A percentile compares a stretch with the other conserved stretches of the same genome.
Conservation (phyloP, 495 filamentous ascomycete species). For the Penicillium cosmopolitanum region DNA sequence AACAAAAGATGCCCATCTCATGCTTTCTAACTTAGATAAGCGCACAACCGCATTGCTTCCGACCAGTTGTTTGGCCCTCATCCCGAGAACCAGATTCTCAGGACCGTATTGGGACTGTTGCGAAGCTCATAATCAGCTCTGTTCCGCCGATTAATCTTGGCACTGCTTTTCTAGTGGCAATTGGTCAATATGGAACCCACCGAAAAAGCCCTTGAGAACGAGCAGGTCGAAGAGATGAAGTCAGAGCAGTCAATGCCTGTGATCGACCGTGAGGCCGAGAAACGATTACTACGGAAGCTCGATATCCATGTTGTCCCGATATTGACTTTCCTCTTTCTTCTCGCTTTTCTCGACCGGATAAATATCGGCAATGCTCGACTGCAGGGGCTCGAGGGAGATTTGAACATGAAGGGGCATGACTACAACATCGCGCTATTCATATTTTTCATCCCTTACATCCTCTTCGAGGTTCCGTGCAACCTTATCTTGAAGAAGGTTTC, state of each 20-base stretch:
- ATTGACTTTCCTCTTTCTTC: conserved; percentile 41
- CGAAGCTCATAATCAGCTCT: not conserved
- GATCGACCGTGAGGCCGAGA: conserved; percentile 34
- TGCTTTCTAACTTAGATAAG: not conserved
- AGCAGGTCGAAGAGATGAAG: conserved; percentile 22
- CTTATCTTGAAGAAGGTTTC: conserved; percentile 66
- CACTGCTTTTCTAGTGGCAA: not conserved
- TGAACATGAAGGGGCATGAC: conserved; percentile 57
- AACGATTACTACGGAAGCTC: conserved; percentile 40
- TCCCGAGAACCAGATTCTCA: not conserved
- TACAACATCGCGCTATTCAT: conserved; percentile 66
- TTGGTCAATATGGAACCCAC: conserved; percentile 9
- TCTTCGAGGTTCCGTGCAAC: conserved; percentile 68
- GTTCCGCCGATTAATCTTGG: not conserved
- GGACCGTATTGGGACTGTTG: not conserved
- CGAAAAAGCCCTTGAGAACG: conserved; percentile 18
- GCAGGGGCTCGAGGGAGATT: conserved; percentile 61
- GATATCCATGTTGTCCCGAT: conserved; percentile 47
- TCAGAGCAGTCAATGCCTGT: conserved; percentile 6
- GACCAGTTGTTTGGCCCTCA: not conserved
- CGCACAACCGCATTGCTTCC: not conserved
- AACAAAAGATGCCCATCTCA: not conserved
- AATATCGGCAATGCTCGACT: conserved; percentile 68
- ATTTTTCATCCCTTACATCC: conserved; percentile 69
- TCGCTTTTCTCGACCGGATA: conserved; percentile 52